Base-by-base conservation (phyloP, 1,139 yeast species). In the Lodderomyces pseudojiufengensis region DNA sequence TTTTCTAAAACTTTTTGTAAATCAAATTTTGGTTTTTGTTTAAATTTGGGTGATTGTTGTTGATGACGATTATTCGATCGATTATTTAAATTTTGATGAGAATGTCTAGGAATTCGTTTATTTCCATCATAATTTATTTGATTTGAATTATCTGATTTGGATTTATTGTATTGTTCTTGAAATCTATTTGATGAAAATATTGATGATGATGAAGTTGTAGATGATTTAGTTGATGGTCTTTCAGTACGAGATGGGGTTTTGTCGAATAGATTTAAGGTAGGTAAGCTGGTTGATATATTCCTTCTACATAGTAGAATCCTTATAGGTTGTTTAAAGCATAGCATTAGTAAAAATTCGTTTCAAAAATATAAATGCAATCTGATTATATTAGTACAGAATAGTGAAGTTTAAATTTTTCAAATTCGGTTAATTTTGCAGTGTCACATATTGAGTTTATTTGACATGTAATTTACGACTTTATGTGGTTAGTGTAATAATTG, bases 1-100 rank as follows among this genome's bases (percentile, higher is more conserved):
- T 48, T 41, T 9, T 43, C 43, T 26, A 57, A 20, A 11, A 32
- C 22, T 26, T 26, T 22, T 32, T 32, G 31, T 9, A 32, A 16
- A 16, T 32, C 16, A n/a, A 25, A 27, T 14, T 3, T 11, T 4
- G 14, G n/a, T 9, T 12, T n/a, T n/a, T n/a, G n/a, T n/a, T n/a
- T n/a, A n/a, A n/a, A n/a, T n/a, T n/a, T n/a, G n/a, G n/a, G 23
- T 15, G 35, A 28, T 15, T 20, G 26, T 10, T 23, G 31, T 20
- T 34, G 13, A 31, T 24, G 14, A 3, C 18, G 12, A 21, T 14
- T 21, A 8, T 27, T 7, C 10, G 23, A 5, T 28, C 10, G 23
- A 6, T 16, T 7, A 18, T 18, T 18, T 7, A 18, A 7, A 7
- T 18, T 18, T 18, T 18, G 20, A 7, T 18, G 20, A 18, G 20